Evolutionary conservation across 2,329 filamentous ascomycete species (phyloP), one percentile per base, ranked within the genome.

Genomic region (Pseudopyrenochaeta lycopersici): DNA sequence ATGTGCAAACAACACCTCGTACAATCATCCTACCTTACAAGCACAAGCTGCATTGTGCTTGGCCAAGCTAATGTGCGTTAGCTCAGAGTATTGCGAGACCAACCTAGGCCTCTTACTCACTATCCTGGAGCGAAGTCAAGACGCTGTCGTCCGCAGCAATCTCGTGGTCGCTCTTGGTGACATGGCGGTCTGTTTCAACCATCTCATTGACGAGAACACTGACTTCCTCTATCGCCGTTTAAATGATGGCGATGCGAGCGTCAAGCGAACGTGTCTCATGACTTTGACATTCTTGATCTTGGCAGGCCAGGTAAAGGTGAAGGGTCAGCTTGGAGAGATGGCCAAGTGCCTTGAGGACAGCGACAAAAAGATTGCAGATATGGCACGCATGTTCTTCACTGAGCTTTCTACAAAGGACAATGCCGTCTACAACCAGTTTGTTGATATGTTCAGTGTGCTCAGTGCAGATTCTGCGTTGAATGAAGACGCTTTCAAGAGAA

Each of bases 131-230:
- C 89, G 92, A 27, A 97, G 92, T 1, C 86, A 91, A 29, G 92
- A 97, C 68, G 90, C 96, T 1, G 96, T 93, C 15, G 94, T 96
- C 33, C 89, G 95, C 46, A 96, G 91, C 67, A 99, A 99, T 72
- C 91, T 96, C 9, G 96, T 99, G 15, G 96, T 99, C 65, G 94
- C 95, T 0, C 86, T 99, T 0, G 95, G 95, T 33, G 95, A 99
- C 73, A 99, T 99, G 95, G 96, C 96, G 0, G 95, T 99, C 18
- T 97, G 93, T 84, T 99, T 99, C 84, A 99, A 99, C 72, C 95
- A 99, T 71, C 85, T 99, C 44, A 97, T 99, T 65, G 96, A 99
- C 71, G 96, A 99, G 78, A 98, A 99, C 76, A 99, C 95, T 0
- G 95, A 99, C 74, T 99, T 98, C 81, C 78, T 99, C 36, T 99